phyloP scores from a whole-genome alignment of 805 yeast genomes.

The Priceomyces fermenticarens region DNA sequence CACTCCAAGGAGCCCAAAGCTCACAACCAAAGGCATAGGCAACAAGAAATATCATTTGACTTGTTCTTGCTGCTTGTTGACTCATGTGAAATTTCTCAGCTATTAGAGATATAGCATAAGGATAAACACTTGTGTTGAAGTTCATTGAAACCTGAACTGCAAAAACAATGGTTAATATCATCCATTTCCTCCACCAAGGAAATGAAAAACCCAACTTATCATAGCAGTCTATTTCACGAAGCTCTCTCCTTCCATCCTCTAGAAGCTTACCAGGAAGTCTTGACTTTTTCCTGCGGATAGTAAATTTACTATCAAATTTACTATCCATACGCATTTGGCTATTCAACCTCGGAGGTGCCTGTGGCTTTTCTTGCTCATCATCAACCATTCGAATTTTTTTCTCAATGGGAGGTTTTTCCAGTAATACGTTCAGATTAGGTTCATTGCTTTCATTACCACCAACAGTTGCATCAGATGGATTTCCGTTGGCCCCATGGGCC shows the following conservation, averaged over 20 bases:
- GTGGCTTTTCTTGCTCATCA: neutral
- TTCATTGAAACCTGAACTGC: slow-evolving; percentile 40
- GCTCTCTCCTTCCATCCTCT: slow-evolving; percentile 24
- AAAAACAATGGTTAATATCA: slow-evolving; percentile 32
- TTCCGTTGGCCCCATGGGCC: neutral
- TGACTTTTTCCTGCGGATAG: slow-evolving; percentile 3
- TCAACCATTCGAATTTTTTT: neutral
- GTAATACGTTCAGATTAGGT: too few species aligned
- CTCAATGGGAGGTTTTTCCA: neutral
- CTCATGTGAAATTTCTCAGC: slow-evolving; percentile 20
- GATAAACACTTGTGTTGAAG: slow-evolving; percentile 36
- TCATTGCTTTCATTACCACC: too few species aligned
- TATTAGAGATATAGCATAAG: slow-evolving; percentile 19
- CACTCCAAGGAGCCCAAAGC: slow-evolving; percentile 36
- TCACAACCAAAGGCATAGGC: slow-evolving; percentile 33
- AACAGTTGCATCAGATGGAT: neutral
- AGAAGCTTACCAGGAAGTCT: slow-evolving; percentile 16
- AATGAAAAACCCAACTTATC: slow-evolving; percentile 32
- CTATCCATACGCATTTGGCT: slow-evolving; percentile 4
- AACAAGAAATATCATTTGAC: slow-evolving; percentile 28
- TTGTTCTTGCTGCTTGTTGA: slow-evolving; percentile 20
- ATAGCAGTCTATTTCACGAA: slow-evolving; percentile 32
- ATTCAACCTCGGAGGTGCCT: slow-evolving; percentile 2
- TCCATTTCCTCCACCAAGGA: slow-evolving; percentile 32
- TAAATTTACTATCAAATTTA: slow-evolving; percentile 2